Conservation (phyloP, 1,284 basidiomycete genomes). For the Marasmius tenuissimus region DNA sequence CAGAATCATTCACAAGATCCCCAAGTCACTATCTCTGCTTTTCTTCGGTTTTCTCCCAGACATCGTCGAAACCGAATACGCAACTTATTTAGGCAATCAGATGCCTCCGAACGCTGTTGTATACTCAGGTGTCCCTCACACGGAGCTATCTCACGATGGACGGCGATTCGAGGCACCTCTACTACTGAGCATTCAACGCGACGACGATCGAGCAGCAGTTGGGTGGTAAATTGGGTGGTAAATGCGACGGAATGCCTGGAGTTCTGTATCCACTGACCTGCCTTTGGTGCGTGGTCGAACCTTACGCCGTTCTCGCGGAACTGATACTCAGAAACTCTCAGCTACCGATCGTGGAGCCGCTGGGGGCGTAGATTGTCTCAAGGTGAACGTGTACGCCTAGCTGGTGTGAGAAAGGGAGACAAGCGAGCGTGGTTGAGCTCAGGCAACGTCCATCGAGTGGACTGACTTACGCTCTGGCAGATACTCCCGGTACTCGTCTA, state of each 20-base stretch:
- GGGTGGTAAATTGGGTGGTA: conserved; percentile 36
- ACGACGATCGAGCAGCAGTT: conserved; percentile 32
- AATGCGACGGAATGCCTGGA: conserved; percentile 25
- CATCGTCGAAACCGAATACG: conserved; percentile 49
- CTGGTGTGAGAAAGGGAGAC: conserved; percentile 37
- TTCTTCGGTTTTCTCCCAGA: conserved; percentile 8
- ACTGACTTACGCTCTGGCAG: no score
- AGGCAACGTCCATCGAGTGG: neutral
- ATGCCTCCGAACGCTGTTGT: conserved; percentile 54
- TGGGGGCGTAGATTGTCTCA: conserved; percentile 61
- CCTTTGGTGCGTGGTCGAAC: conserved; percentile 35
- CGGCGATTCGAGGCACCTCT: conserved; percentile 48
- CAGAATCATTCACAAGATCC: no score
- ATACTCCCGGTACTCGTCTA: conserved; percentile 47
- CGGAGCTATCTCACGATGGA: conserved; percentile 50
- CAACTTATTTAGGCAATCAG: conserved; percentile 51
- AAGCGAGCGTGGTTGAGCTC: conserved; percentile 32
- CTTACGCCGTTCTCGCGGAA: neutral
- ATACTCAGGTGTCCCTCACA: conserved; percentile 55
- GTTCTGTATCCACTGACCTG: conserved; percentile 58
- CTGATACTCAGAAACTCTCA: conserved; percentile 14
- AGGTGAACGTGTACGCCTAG: conserved; percentile 54
- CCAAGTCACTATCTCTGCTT: no score
- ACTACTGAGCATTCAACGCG: conserved; percentile 35
- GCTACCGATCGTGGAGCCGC: conserved; percentile 56